Base-by-base conservation (phyloP, 108 stramenopile species). In the Skeletonema marinoi region DNA sequence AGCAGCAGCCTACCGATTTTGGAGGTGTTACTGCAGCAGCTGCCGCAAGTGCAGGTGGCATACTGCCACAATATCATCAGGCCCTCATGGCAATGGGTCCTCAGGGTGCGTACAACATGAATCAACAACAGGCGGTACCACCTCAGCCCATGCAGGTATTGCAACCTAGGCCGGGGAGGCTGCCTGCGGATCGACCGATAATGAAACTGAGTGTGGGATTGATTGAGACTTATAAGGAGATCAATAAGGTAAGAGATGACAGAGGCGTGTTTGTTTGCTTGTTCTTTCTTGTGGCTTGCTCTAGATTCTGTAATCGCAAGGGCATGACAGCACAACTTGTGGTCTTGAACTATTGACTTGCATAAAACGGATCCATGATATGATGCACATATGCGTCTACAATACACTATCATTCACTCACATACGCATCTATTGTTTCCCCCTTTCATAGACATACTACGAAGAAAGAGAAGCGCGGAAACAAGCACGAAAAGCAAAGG, bases 181-280 rank as follows among this genome's bases (percentile, higher is more conserved):
- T 70, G 60, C 89, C 89, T 8, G 69, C 80, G 13, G 93, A 93
- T 75, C 88, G 96, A 69, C 97, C 97, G 11, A 71, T 93, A 17
- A 79, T 91, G 61, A 96, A 96, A 84, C 84, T 98, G 42, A 92
- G 93, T 60, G 87, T 98, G 29, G 73, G 87, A 30, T 85, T 98
- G 42, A 96, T 98, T 80, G 93, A 96, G 63, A 98, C 97, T 14
- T 98, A 98, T 85, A 98, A 97, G 77, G 81, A 86, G 68, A 98
- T 98, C 66, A 98, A 98, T 78, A 88, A 85, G 67, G 80, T 81
- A 69, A 70, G 73, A 21, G 60, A 39, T n/a, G 51, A 25, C 8
- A 7, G 19, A 25, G 56, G 1, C 1, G 19, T 8, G 25, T 19
- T 58, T 58, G 19, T 19, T 25, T 58, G 56, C 56, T 5, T 58